A percentile compares a stretch with the other conserved stretches of the same genome.
Evolutionary conservation across 2,329 filamentous ascomycete genomes (phyloP).

Genomic region (Sphaerulina vaccinii): DNA sequence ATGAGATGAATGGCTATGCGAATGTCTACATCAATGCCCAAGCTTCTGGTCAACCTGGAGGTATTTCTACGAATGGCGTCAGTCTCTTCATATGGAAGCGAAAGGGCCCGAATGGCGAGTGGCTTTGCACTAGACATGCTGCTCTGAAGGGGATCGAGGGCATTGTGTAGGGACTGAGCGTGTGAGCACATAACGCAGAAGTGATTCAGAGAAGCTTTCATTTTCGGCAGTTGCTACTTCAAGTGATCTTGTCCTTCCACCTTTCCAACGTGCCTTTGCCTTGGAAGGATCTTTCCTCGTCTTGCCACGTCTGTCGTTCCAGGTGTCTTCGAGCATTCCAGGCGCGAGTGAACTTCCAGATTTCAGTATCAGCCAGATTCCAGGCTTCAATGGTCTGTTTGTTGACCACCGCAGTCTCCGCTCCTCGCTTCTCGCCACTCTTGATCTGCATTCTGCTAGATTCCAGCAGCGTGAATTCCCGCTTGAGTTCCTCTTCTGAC

Average conservation of each 20-base stretch:
- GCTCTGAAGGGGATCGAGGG: conserved; percentile 16
- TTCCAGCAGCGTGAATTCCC: conserved; percentile 57
- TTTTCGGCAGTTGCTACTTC: conserved; percentile 3
- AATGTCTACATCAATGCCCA: conserved; percentile 15
- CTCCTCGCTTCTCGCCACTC: conserved; percentile 13
- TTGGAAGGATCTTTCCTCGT: conserved; percentile 64
- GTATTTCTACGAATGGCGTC: conserved; percentile 16
- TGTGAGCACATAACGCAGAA: too few species aligned
- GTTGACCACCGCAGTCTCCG: conserved; percentile 29
- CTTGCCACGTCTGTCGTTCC: conserved; percentile 68
- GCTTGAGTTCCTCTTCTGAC: conserved; percentile 52
- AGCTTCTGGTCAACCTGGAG: conserved; percentile 10
- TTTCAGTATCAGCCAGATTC: conserved; percentile 69
- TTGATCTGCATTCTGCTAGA: conserved; percentile 27
- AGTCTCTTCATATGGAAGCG: conserved; percentile 16
- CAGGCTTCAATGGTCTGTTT: conserved; percentile 51
- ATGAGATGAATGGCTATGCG: conserved; percentile 13
- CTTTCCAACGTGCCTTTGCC: conserved; percentile 50
- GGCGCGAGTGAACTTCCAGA: conserved; percentile 72
- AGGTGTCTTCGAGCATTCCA: conserved; percentile 62
- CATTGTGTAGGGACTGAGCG: conserved; percentile 10
- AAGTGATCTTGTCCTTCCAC: conserved; percentile 34
- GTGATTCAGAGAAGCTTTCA: too few species aligned
- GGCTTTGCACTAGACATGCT: conserved; percentile 18
- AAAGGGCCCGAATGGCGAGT: background rate